These are phyloP conservation scores for Cordyceps cicadae DNA, from an alignment of 2,329 filamentous ascomycete genomes.

Conservation along the genomic window DNA sequence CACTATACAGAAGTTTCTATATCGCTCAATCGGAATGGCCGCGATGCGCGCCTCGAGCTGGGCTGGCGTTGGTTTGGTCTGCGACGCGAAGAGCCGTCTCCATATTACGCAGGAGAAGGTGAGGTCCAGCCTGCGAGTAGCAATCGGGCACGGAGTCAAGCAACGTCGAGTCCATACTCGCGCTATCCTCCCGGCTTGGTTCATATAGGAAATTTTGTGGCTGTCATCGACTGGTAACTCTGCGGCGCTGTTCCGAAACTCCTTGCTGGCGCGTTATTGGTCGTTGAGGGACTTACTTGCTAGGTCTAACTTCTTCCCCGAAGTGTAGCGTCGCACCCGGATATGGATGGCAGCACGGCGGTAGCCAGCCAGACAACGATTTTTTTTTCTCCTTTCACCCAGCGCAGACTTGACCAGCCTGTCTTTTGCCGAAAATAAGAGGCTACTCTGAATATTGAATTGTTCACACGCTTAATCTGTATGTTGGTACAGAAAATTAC, in stretches of 20 bases:
- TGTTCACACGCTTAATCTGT: too few relatives aligned
- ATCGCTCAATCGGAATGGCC: slow-evolving; percentile 69
- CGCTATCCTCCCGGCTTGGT: slow-evolving; percentile 28
- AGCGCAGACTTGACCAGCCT: not conserved
- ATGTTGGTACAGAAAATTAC: too few relatives aligned
- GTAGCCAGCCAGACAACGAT: too few relatives aligned
- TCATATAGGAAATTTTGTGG: slow-evolving; percentile 23
- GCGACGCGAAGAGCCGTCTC: slow-evolving; percentile 1
- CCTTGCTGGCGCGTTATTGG: not conserved
- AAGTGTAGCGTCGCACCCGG: not conserved
- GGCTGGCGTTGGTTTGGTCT: slow-evolving; percentile 23
- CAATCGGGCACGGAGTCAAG: slow-evolving; percentile 15
- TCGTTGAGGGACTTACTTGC: not conserved
- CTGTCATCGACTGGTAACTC: not conserved
- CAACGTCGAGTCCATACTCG: slow-evolving; percentile 31
- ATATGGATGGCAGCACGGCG: not conserved
- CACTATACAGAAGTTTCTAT: slow-evolving; percentile 96
- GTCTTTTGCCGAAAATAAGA: not conserved
- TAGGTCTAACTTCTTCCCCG: not conserved
- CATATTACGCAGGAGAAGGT: not conserved
- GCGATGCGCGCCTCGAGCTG: slow-evolving; percentile 48
- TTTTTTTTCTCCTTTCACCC: not conserved
- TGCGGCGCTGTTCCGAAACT: not conserved
- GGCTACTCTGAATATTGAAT: too few relatives aligned
- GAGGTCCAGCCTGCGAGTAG: not conserved